These are phyloP conservation scores for Plantago lanceolata DNA, from an alignment of 305 asterid species.

Conservation along the genomic window DNA sequence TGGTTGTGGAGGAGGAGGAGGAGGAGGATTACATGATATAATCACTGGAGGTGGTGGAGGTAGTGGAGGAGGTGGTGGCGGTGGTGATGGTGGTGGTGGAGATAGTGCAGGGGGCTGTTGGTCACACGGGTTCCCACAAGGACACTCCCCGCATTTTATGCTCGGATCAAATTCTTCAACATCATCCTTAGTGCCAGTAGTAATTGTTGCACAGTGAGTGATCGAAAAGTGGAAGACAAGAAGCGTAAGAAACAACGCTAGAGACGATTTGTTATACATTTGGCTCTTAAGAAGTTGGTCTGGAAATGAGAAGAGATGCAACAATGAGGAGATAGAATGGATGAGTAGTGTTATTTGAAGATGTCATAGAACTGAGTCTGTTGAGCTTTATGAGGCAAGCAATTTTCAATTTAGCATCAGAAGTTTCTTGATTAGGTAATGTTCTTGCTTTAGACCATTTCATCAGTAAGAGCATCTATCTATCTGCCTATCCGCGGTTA, in stretches of 20 bases:
- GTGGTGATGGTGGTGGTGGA: conserved; percentile 26
- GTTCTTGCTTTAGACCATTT: conserved; percentile 27
- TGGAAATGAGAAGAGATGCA: not conserved
- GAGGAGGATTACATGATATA: conserved; percentile 16
- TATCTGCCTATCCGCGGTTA: conserved; percentile 15
- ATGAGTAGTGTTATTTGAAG: conserved; percentile 17
- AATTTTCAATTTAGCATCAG: not conserved
- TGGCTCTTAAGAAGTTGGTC: conserved; percentile 3
- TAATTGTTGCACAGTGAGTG: conserved; percentile 7
- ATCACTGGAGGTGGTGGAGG: conserved; percentile 11
- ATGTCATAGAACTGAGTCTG: conserved; percentile 10
- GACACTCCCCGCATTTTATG: conserved; percentile 65
- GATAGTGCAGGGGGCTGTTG: conserved; percentile 30
- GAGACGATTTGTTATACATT: conserved; percentile 21
- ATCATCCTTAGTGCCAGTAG: conserved; percentile 13
- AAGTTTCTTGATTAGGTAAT: conserved; percentile 29
- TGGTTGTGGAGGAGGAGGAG: conserved; percentile 18
- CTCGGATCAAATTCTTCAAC: conserved; percentile 28
- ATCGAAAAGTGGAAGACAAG: conserved; percentile 19
- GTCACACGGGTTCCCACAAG: conserved; percentile 53
- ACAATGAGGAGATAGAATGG: conserved; percentile 9
- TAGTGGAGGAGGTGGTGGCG: conserved; percentile 14
- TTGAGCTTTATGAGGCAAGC: conserved; percentile 1
- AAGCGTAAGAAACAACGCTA: conserved; percentile 13
- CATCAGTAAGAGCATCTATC: conserved; percentile 23